Percentiles rank a stretch among this genome's conserved stretches.
These are phyloP conservation scores for Xylaria castorea DNA, from an alignment of 495 filamentous ascomycete species.

Conservation along the genomic window DNA sequence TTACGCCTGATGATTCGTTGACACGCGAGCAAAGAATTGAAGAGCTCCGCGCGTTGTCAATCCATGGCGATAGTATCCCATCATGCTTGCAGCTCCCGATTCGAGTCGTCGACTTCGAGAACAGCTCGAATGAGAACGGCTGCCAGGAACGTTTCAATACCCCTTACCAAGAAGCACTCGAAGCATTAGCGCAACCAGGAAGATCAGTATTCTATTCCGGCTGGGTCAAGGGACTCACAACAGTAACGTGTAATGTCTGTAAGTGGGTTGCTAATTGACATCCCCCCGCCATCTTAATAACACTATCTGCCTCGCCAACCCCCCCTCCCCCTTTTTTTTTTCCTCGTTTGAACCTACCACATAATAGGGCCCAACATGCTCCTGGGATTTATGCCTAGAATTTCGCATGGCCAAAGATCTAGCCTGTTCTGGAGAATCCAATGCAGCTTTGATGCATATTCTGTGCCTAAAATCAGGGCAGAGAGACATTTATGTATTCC, in stretches of 20 bases:
- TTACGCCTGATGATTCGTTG: conserved; percentile 32
- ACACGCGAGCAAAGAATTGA: conserved; percentile 33
- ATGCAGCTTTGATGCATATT: background rate
- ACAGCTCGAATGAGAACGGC: conserved; percentile 24
- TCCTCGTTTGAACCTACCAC: background rate
- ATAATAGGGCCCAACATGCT: background rate
- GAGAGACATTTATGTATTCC: too few species aligned
- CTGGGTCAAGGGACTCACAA: conserved; percentile 39
- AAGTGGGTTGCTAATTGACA: conserved; percentile 3
- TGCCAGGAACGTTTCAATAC: conserved; percentile 25
- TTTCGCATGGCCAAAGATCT: background rate
- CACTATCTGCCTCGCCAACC: background rate
- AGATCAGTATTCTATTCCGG: conserved; percentile 43
- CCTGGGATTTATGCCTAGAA: background rate
- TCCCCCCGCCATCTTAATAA: background rate
- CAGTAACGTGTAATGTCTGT: conserved; percentile 40
- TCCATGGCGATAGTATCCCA: conserved; percentile 38
- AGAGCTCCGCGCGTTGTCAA: conserved; percentile 37
- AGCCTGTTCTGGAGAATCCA: background rate
- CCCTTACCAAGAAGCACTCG: conserved; percentile 29
- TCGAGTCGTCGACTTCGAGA: conserved; percentile 28
- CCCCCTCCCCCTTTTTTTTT: background rate
- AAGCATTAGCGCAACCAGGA: conserved; percentile 33
- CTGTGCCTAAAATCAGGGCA: background rate
- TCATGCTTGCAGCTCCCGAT: conserved; percentile 39